Conservation (phyloP, 345 rosid genomes). For the Erysimum cheiranthoides region DNA sequence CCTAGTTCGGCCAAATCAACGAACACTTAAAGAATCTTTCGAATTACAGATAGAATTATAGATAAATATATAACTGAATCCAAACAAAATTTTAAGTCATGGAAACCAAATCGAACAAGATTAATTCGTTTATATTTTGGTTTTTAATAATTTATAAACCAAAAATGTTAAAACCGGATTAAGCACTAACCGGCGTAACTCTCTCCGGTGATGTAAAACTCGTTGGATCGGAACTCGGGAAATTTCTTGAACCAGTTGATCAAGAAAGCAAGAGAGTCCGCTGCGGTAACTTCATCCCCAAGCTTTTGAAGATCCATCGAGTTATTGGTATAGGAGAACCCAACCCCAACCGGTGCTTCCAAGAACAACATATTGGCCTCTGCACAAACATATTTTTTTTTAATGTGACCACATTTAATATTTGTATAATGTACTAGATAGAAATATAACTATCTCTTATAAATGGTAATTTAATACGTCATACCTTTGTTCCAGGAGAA, state of each 20-base stretch:
- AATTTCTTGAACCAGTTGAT: constrained; percentile 72
- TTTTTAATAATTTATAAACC: neutral
- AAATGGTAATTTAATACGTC: neutral
- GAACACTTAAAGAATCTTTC: neutral
- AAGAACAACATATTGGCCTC: constrained; percentile 78
- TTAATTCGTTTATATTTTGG: neutral
- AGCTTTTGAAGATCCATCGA: constrained; percentile 53
- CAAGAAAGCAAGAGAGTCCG: constrained; percentile 65
- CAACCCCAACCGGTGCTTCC: constrained; percentile 89
- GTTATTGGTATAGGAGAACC: constrained; percentile 79
- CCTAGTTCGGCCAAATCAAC: neutral
- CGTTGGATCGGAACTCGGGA: constrained; percentile 63
- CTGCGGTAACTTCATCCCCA: constrained; percentile 62
- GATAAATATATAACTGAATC: too few relatives aligned
- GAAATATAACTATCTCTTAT: neutral
- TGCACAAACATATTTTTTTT: constrained; percentile 25
- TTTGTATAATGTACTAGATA: neutral
- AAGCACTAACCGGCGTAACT: constrained; percentile 74
- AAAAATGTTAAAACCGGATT: neutral
- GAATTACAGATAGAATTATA: neutral
- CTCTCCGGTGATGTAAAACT: constrained; percentile 78
- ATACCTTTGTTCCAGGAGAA: constrained; percentile 78
- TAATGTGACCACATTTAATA: neutral
- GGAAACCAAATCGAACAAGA: neutral
- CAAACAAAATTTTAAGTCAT: neutral